Evolutionary conservation across 768 basidiomycete species (phyloP), one percentile per base, ranked within the genome.

Genomic region (Boletus sp.): DNA sequence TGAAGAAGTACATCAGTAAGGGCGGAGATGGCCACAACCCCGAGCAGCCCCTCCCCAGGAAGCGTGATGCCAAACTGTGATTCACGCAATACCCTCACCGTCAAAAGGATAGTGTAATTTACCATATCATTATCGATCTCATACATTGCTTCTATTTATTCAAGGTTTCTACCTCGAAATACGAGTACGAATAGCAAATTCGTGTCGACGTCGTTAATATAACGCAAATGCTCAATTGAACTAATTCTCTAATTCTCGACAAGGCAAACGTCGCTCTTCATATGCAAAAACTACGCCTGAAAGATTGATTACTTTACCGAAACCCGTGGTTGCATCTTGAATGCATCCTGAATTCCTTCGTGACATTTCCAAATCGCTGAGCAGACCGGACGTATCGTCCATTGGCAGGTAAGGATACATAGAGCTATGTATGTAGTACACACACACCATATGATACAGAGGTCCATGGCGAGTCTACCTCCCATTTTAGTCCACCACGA

Each of bases 41-140:
- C 12, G 56, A 69, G 39, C 53, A 60, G 36, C 24, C 52, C 15
- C n/a, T 44, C 2, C 17, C 7, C 5, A 57, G 12, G 52, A 71
- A 66, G 51, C 59, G 50, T 11, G 54, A 58, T 17, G 59, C 69
- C 7, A 71, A 71, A 45, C 47, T 71, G 9, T 71, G 55, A 71
- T 35, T 15, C 42, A 47, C 30, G 44, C 17, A 9, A 60, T 64
- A 64, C 52, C 58, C 7, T 37, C 55, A 46, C 12, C 6, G 24
- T 30, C 36, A 32, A 44, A 36, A 49, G 24, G 42, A 45, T 24
- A n/a, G 14, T 33, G 29, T 24, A 18, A 9, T 32, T 39, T 39
- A 49, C 20, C 5, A 39, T 18, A 36, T 46, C 33, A 29, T 35
- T 14, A 17, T 24, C 30, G 5, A 41, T 47, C 33, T 52, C 33